Base-by-base conservation (phyloP, 1,139 yeast species). In the Nakaseomyces glabratus region DNA sequence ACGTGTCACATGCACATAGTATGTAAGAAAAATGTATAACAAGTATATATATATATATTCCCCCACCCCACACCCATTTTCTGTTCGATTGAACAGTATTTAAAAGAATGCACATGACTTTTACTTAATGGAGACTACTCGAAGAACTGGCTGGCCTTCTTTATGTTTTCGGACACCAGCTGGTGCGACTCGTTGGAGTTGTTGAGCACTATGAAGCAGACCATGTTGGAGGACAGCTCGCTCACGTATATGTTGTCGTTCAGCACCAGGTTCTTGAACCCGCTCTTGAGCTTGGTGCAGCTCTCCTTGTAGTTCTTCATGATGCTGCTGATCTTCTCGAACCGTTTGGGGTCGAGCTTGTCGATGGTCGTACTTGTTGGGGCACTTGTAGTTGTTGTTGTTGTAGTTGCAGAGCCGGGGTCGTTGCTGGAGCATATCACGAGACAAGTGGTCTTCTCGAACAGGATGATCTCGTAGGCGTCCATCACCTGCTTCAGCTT, bases 221-320 rank as follows among this genome's bases (percentile, higher is more conserved):
- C 62, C 51, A 62, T 49, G 36, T 63, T 62, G 8, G 64, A 51
- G 21, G 65, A 60, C 17, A 63, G 41, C 35, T 75, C 82, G 34
- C 60, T 54, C 12, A 63, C 62, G 40, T 60, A 62, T 3, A 63
- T 73, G 35, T 73, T 69, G 11, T 95, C 95, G 41, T 82, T 76
- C 30, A 90, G 66, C 14, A 82, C 74, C 35, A 88, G 63, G 35
- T 84, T 80, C 44, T 74, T 79, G 58, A 90, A 84, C 1, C 95
- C 75, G 34, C 60, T 55, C 52, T 95, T 73, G 54, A 90, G 68
- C 57, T 86, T 86, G 34, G 86, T 77, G 35, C 93, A 86, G 42
- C 94, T 82, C 60, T 90, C 96, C 52, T 90, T 88, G 60, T 84
- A 90, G 10, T 95, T 86, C 52, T 90, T 90, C 66, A 90, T 85